Base-by-base conservation (phyloP, 306 rosid genomes). In the Psophocarpus tetragonolobus region DNA sequence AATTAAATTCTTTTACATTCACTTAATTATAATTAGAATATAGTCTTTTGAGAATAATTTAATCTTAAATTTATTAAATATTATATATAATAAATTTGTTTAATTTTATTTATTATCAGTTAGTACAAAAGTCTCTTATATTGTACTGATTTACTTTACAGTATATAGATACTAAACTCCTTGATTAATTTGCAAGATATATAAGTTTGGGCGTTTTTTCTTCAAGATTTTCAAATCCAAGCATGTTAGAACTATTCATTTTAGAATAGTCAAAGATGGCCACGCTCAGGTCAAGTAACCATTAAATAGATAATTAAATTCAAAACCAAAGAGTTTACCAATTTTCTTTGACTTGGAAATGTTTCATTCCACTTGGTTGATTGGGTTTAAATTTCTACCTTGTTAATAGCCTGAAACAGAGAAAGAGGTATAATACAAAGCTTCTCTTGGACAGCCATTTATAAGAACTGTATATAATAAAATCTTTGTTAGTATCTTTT, bases 261-360 rank as follows among this genome's bases (percentile, higher is more conserved):
- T 0, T 41, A 30, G 45, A 76, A 23, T 39, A 39, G 63, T 62
- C 74, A 26, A 53, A 14, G 17, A 21, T 12, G 58, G 33, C 26
- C 57, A 72, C 1, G n/a, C 51, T 50, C 67, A 15, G 80, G 48
- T 67, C 68, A 83, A 78, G 53, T 36, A 66, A 44, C 66, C 47
- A 30, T 53, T 20, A 42, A 51, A 42, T 60, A 3, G 10, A 23
- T 20, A 44, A 72, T 47, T 30, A 65, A 65, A 64, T 13, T 48
- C 57, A 58, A 58, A 24, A 17, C 58, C 72, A 68, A 30, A 80
- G 6, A 12, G 21, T 71, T 24, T 17, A 15, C 45, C 47, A 71
- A 21, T 70, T 57, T 65, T 58, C 63, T 8, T 64, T 72, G 64
- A 72, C 65, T 66, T 56, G 11, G 53, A 33, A 71, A 63, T 4